Evolutionary conservation across 1,284 basidiomycete species (phyloP), one percentile per base, ranked within the genome.

Genomic region (Pyrrhoderma lamaoense): DNA sequence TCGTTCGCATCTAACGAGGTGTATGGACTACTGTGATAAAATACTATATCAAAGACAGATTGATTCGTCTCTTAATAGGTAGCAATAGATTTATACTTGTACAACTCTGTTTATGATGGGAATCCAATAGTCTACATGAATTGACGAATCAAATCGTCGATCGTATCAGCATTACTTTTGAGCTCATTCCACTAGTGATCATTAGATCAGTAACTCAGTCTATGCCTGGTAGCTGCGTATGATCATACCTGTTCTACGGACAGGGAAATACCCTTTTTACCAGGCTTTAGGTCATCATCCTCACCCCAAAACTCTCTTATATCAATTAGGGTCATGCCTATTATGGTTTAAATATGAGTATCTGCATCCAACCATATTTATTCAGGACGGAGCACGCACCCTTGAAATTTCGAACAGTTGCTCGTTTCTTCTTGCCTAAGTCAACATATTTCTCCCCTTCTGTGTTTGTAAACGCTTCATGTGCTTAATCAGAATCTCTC

Each of bases 221-320:
- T 36, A 5, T 13, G 31, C 8, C 3, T n/a, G 40, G 40, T 23
- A 9, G 49, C 25, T 31, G 18, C 37, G 5, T 25, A 43, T 51
- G 27, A 19, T 65, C 73, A 45, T 56, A 86, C 85, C 74, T 89
- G 87, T 35, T 90, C 89, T 0, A 67, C 42, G 8, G 68, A 68
- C n/a, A 93, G 70, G 0, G 81, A 76, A 51, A 93, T 85, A 5
- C 89, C 89, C 60, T 92, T 92, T 65, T 85, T 85, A 0, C 88
- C 86, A 0, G 89, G 89, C 57, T 86, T 89, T 56, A 80, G 73
- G n/a, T 82, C 75, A 3, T 76, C 73, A 1, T 77, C 76, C 46
- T 73, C 69, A 2, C 67, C 76, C 59, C 85, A 93, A 60, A 74
- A 90, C 65, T 93, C 89, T 48, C 90, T 79, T 49, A 93, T 84